Percentiles rank a stretch among this genome's conserved stretches.
These are phyloP conservation scores for Prinsepia uniflora DNA, from an alignment of 306 rosid genomes.

Conservation along the genomic window DNA sequence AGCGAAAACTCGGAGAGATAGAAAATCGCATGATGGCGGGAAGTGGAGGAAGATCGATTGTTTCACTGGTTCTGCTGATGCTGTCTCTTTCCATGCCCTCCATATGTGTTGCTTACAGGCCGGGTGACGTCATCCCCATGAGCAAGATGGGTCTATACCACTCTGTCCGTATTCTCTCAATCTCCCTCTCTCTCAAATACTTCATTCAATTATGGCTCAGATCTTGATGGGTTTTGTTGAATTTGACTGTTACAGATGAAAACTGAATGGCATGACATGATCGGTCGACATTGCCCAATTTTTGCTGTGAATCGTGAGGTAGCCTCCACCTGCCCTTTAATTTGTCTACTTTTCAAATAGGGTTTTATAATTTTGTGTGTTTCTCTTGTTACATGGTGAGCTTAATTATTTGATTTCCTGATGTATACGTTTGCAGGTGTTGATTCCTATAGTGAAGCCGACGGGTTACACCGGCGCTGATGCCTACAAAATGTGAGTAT, in stretches of 20 bases:
- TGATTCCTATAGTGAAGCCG: constrained; percentile 79
- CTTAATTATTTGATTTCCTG: not conserved
- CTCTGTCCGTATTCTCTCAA: constrained; percentile 56
- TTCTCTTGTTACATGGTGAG: not conserved
- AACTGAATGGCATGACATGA: constrained; percentile 86
- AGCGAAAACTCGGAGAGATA: constrained; percentile 1
- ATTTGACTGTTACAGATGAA: constrained; percentile 51
- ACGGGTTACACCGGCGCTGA: constrained; percentile 89
- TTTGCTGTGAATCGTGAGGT: constrained; percentile 98
- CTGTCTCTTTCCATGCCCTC: constrained; percentile 21
- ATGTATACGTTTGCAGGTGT: constrained; percentile 43
- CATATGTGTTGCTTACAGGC: constrained; percentile 50
- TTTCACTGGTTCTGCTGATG: constrained; percentile 19
- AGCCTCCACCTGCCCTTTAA: constrained; percentile 2
- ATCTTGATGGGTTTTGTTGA: constrained; percentile 7
- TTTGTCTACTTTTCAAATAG: constrained; percentile 17
- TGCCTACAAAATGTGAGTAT: constrained; percentile 72
- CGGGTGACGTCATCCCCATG: constrained; percentile 90
- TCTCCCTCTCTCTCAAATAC: constrained; percentile 1
- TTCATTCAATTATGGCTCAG: constrained; percentile 4
- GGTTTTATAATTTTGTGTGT: constrained; percentile 8
- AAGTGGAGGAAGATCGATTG: constrained; percentile 24
- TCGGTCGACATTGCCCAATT: constrained; percentile 90
- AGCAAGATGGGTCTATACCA: constrained; percentile 98
- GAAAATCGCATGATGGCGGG: constrained; percentile 32